Percentiles rank a stretch among this genome's conserved stretches.
Conservation (phyloP, 805 yeast species). For the Yarrowia porcina region DNA sequence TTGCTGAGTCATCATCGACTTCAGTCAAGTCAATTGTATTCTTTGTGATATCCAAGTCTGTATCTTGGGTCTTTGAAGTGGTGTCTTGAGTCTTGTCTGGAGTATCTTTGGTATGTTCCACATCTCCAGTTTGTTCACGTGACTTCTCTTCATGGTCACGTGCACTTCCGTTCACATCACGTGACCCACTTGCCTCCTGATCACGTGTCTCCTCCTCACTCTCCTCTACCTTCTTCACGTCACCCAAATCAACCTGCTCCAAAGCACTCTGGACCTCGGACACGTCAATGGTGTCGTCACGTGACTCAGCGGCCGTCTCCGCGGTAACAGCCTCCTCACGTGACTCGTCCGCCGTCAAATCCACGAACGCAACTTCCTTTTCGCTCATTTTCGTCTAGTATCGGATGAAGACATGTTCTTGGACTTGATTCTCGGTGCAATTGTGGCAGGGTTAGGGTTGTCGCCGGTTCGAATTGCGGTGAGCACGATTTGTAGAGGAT, state of each 20-base stretch:
- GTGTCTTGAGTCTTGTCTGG: neutral
- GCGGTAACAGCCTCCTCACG: neutral
- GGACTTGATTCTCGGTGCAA: neutral
- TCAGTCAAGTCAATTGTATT: neutral
- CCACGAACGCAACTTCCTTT: constrained; percentile 13
- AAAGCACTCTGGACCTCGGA: neutral
- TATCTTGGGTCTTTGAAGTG: neutral
- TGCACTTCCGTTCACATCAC: no score
- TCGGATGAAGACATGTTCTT: neutral
- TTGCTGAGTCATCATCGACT: neutral
- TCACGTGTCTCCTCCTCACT: neutral
- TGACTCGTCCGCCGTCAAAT: neutral
- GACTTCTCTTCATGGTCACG: no score
- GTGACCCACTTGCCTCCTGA: no score
- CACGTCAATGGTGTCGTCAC: neutral
- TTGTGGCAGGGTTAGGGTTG: no score
- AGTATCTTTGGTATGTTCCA: neutral
- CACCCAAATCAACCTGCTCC: constrained; percentile 1
- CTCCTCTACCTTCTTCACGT: neutral
- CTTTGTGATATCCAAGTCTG: no score
- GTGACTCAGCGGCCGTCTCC: neutral
- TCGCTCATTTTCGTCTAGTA: neutral
- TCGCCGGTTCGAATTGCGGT: neutral
- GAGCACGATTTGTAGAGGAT: no score
- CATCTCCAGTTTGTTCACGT: neutral